Evolutionary conservation across 495 filamentous ascomycete species (phyloP).

Genomic region (Penicillium herquei): DNA sequence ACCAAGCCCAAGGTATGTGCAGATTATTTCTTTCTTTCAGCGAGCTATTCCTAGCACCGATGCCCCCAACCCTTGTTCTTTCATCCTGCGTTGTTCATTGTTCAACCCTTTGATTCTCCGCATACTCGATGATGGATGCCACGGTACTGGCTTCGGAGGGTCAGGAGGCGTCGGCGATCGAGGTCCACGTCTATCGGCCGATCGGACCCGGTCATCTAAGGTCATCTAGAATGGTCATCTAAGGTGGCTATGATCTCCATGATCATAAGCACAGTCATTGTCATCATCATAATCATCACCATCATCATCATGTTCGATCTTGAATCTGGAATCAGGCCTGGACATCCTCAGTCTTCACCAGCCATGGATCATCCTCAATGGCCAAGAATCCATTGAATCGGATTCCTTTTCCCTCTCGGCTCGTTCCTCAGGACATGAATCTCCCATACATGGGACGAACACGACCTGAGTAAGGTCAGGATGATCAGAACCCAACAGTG

Average conservation of each 20-base stretch:
- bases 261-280: neutral
- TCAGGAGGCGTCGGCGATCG: neutral
- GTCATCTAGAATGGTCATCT: too few relatives aligned
- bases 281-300: neutral
- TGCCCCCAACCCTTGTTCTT: neutral
- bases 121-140: neutral
- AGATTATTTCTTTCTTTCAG: neutral
- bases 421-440: neutral
- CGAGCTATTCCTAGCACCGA: neutral
- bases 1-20: slow-evolving; percentile 77
- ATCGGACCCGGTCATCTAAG: slow-evolving; percentile 1
- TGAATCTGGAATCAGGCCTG: neutral
- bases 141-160: neutral
- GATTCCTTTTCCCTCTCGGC: neutral
- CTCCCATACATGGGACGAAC: neutral
- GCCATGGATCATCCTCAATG: neutral
- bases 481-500: slow-evolving; percentile 2
- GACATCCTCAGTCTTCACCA: neutral
- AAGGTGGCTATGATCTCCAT: neutral
- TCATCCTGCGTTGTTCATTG: neutral
- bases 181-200: neutral
- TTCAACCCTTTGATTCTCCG: neutral
- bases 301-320: neutral
- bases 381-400: neutral
- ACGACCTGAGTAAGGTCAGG: neutral